Percentiles rank a stretch among this genome's conserved stretches.
Conservation (phyloP, 1,139 yeast genomes). For the Geotrichum klebahnii region DNA sequence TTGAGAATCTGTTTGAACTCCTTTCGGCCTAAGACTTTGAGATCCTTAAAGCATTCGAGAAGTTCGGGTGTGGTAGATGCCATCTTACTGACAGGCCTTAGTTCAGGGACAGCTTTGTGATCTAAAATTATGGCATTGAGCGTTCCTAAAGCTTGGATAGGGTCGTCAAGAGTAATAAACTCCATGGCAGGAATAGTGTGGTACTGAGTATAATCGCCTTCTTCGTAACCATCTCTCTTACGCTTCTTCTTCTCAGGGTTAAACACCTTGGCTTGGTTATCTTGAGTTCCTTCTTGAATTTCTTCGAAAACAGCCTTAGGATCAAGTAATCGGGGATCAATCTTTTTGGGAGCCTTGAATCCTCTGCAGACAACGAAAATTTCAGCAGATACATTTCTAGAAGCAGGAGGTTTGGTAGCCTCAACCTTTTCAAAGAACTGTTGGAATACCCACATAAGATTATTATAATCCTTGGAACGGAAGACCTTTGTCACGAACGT, state of each 20-base stretch:
- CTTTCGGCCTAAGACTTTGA: slow-evolving; percentile 87
- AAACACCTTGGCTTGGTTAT: slow-evolving; percentile 86
- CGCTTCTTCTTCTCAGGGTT: slow-evolving; percentile 89
- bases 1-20: slow-evolving; percentile 80
- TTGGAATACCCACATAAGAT: slow-evolving; percentile 93
- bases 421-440: slow-evolving; percentile 94
- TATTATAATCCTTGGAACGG: slow-evolving; percentile 96
- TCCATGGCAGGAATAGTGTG: slow-evolving; percentile 74
- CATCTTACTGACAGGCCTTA: slow-evolving; percentile 66
- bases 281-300: slow-evolving; percentile 57
- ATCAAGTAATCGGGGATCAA: slow-evolving; percentile 89
- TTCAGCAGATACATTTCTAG: slow-evolving; percentile 98
- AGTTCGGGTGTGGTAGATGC: slow-evolving; percentile 75
- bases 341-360: slow-evolving; percentile 90
- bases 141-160: slow-evolving; percentile 76
- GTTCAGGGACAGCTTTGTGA: slow-evolving; percentile 57
- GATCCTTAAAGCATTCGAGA: slow-evolving; percentile 78
- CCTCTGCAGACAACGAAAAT: slow-evolving; percentile 95
- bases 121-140: slow-evolving; percentile 49
- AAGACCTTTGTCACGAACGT: slow-evolving; percentile 95
- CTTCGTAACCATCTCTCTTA: slow-evolving; percentile 95
- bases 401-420: slow-evolving; percentile 97
- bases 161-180: slow-evolving; percentile 74
- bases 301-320: slow-evolving; percentile 94
- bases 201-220: slow-evolving; percentile 77